Conservation (phyloP, 2,329 filamentous ascomycete genomes). For the Exophiala sideris region DNA sequence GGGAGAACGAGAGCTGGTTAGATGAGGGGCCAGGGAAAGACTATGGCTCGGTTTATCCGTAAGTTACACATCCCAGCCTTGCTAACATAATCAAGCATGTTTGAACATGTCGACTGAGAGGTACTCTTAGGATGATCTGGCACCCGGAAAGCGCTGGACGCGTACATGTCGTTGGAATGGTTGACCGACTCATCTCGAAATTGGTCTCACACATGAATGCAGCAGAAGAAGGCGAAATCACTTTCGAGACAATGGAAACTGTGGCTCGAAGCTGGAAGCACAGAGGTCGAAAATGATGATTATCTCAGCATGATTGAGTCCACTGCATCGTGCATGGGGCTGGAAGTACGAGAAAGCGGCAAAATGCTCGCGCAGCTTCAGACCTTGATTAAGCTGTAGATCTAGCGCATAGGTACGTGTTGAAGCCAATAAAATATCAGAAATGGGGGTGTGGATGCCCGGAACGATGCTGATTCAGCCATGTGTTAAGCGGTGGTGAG, state of each 20-base stretch:
- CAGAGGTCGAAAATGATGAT: slow-evolving; percentile 1
- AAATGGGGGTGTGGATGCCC: too few relatives aligned
- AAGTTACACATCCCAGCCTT: slow-evolving; percentile 8
- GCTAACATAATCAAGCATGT: background rate
- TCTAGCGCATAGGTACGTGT: too few relatives aligned
- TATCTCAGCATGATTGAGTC: slow-evolving; percentile 9
- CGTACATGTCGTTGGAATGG: slow-evolving; percentile 30
- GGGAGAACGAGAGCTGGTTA: slow-evolving; percentile 37
- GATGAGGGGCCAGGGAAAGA: slow-evolving; percentile 27
- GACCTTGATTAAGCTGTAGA: background rate
- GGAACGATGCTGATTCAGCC: too few relatives aligned
- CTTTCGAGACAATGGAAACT: slow-evolving; percentile 28
- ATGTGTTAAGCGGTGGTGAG: too few relatives aligned
- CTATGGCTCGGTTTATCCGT: slow-evolving; percentile 28
- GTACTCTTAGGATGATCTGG: slow-evolving; percentile 26
- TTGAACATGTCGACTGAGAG: slow-evolving; percentile 1
- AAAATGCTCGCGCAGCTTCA: background rate
- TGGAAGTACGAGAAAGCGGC: background rate
- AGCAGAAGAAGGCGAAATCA: slow-evolving; percentile 27
- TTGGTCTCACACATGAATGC: slow-evolving; percentile 20
- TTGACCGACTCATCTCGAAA: slow-evolving; percentile 27
- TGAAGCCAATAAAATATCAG: too few relatives aligned
- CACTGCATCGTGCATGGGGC: background rate
- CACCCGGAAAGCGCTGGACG: slow-evolving; percentile 29
- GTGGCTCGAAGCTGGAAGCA: slow-evolving; percentile 27